Conservation (phyloP, 148 eudicot genomes). For the Polygonum maritimum region DNA sequence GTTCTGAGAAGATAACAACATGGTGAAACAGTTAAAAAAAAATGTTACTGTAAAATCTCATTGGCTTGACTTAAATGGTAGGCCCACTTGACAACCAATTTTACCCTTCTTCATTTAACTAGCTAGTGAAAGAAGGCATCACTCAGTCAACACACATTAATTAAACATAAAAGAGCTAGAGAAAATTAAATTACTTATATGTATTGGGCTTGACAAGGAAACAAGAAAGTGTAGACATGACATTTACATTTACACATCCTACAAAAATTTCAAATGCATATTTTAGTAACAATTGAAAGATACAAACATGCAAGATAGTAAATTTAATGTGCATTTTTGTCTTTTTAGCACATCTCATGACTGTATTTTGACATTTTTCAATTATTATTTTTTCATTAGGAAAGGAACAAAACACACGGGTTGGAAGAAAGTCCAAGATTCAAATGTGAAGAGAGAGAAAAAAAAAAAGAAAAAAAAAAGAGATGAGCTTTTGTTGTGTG, state of each 20-base stretch:
- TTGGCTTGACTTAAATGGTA: not conserved
- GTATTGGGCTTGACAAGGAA: not conserved
- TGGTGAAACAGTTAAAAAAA: not conserved
- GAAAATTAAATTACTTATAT: not conserved
- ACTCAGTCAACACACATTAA: not conserved
- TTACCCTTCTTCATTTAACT: not conserved
- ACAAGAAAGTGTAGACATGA: not conserved
- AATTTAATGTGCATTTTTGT: not conserved
- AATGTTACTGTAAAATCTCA: not conserved
- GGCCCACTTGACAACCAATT: not conserved
- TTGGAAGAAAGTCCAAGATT: not conserved
- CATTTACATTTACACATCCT: not conserved
- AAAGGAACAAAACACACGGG: constrained; percentile 7
- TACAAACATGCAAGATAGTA: not conserved
- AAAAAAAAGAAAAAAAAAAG: not conserved
- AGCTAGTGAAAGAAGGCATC: not conserved
- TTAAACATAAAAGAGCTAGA: not conserved
- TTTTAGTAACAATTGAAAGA: not conserved
- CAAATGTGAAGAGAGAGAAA: not conserved
- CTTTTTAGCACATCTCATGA: not conserved
- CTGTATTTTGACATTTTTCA: not conserved
- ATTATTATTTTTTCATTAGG: not conserved
- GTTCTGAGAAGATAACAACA: not conserved
- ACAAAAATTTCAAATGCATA: not conserved
- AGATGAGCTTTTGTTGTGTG: not conserved